A percentile compares a stretch with the other conserved stretches of the same genome.
phyloP scores from a whole-genome alignment of 2,329 filamentous ascomycete species.

The Pseudogymnoascus sp. region DNA sequence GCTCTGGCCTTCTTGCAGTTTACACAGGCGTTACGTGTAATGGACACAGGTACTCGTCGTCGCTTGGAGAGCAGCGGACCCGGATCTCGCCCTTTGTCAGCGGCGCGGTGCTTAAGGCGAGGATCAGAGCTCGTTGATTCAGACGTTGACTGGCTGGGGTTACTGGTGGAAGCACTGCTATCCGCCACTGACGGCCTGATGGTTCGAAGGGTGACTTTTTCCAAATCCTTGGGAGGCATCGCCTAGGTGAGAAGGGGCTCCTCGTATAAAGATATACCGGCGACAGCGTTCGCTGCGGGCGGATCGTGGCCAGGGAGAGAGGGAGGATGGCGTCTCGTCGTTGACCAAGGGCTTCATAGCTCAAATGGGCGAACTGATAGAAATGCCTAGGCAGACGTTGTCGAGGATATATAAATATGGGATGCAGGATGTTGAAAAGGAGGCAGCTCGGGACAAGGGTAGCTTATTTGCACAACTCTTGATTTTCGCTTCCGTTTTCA shows the following conservation, averaged over 20 bases:
- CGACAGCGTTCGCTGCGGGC: background rate
- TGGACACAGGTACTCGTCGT: conserved; percentile 28
- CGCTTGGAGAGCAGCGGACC: conserved; percentile 20
- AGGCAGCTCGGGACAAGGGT: background rate
- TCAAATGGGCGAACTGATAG: background rate
- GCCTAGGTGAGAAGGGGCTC: background rate
- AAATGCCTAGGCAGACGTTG: background rate
- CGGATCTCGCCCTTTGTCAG: conserved; percentile 18
- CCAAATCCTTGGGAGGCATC: background rate
- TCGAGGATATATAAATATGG: background rate
- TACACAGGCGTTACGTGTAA: conserved; percentile 31
- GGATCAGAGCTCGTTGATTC: conserved; percentile 23
- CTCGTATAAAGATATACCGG: background rate
- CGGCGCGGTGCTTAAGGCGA: conserved; percentile 18
- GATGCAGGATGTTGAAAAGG: background rate
- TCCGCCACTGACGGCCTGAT: conserved; percentile 4
- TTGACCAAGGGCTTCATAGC: background rate
- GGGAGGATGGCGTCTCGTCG: background rate
- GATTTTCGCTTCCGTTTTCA: background rate
- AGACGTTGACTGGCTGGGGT: conserved; percentile 22
- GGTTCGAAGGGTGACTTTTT: background rate
- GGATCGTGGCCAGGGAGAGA: background rate
- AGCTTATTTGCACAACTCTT: conserved; percentile 1
- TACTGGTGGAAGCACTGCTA: conserved; percentile 21
- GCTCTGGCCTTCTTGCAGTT: conserved; percentile 31